Base-by-base conservation (phyloP, 495 filamentous ascomycete species). In the Hypoxylon fuscum region DNA sequence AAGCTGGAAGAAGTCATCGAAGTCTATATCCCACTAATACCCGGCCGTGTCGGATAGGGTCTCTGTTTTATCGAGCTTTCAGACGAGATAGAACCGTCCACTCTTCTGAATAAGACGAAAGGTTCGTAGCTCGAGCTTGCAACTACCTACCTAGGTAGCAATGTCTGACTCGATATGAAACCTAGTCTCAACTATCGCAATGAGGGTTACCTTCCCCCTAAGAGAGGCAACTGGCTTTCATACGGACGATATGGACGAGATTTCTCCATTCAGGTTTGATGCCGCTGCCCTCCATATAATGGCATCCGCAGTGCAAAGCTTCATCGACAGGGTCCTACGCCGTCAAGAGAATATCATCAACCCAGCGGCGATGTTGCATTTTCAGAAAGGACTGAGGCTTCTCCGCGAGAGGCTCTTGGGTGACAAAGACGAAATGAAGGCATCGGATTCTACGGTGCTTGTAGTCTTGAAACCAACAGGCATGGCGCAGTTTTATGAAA, bases 381-480 rank as follows among this genome's bases (percentile, higher is more conserved):
- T 29, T 15, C 43, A 46, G 12, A 46, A 46, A 29, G 43, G 43
- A 3, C 23, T 46, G 1, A 55, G 56, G 14, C 49, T 74, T 22
- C 66, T 76, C 8, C 74, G 72, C 21, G 69, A 72, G 31, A 69
- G 66, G 37, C 57, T 71, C 7, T 20, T 32, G 3, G 55, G 68
- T 5, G 46, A 59, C 15, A 53, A 66, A 15, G 45, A 66, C 11
- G 46, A 58, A 48, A 40, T 35, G 23, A 66, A 66, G 27, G n/a
- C 68, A 14, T 73, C 68, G 12, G 61, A 77, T 43, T 63, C 68
- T 4, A 79, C 77, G 12, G 62, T 78, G 4, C 63, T 69, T 21
- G 64, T 66, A 2, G 65, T 79, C 12, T 29, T 76, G 9, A 65
- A 53, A 6, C 55, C 78, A 7, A 63, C 67, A 11, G 55, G 64